Base-by-base conservation (phyloP, 2,329 filamentous ascomycete genomes). In the Trichoderma sp. region DNA sequence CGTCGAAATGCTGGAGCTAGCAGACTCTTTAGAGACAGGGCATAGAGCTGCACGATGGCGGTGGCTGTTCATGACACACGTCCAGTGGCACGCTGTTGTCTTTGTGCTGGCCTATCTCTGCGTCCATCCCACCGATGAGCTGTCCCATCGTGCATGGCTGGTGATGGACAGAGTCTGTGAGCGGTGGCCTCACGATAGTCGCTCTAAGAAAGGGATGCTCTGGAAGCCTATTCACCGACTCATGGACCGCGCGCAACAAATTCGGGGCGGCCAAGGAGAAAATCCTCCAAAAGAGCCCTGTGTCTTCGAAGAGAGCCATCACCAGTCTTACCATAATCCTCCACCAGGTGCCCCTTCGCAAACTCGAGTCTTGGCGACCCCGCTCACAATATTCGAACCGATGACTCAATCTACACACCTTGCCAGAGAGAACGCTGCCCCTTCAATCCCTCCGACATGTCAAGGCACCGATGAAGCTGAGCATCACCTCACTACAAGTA, bases 31-130 rank as follows among this genome's bases (percentile, higher is more conserved):
- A 21, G 34, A 43, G 74, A 86, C 84, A 1, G 87, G 89, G 74
- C 83, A 65, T 43, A 83, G 86, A 14, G 90, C 88, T 0, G 83
- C 86, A 76, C 88, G 89, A 76, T 92, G 89, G 89, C 85, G 86
- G 53, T 92, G 90, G 90, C 82, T 91, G 0, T 90, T 90, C 81
- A 83, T 84, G 28, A 90, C 88, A 1, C 89, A 91, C 71, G 86
- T 89, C 75, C 90, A 91, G 76, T 91, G 89, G 89, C 88, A 90
- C 76, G 87, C 88, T 2, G 83, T 91, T 47, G 88, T 88, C 1
- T 90, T 89, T 76, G 83, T 90, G 7, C 81, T 91, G 11, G 87
- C 87, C 2, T 88, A 91, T 74, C 82, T 91, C 0, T 90, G 88
- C 74, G 56, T 58, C 56, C 56, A 58, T 21, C 56, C 56, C 2